phyloP scores from a whole-genome alignment of 257 asterid genomes.

The Thymus quinquecostatus region DNA sequence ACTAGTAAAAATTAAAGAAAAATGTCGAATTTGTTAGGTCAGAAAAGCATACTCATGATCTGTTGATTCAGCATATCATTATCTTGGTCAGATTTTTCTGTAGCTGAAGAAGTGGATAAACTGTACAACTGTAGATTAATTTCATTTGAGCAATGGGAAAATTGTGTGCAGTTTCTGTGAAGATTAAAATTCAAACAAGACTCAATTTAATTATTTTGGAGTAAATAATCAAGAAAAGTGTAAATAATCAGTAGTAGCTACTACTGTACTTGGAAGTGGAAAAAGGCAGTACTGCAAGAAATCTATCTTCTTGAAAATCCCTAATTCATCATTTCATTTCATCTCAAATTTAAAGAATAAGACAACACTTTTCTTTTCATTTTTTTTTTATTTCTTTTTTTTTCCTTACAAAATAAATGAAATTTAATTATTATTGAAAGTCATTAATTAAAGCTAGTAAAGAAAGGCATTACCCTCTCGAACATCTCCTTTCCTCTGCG shows the following conservation, averaged over 20 bases:
- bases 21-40: too few species aligned
- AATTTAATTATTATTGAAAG: background rate
- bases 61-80: constrained; percentile 18
- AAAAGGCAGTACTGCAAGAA: background rate
- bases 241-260: background rate
- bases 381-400: too few species aligned
- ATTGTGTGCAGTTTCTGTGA: background rate
- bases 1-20: too few species aligned
- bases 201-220: background rate
- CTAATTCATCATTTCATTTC: constrained; percentile 24
- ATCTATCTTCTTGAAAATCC: background rate
- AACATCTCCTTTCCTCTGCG: constrained; percentile 39
- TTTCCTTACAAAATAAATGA: constrained; percentile 28
- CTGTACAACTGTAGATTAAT: constrained; percentile 18
- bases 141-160: background rate
- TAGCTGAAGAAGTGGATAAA: constrained; percentile 26
- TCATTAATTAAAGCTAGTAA: background rate
- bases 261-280: background rate
- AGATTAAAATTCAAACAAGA: too few species aligned
- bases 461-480: constrained; percentile 32
- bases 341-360: constrained; percentile 21
- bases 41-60: too few species aligned
- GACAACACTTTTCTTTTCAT: constrained; percentile 15
- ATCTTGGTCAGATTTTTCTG: constrained; percentile 14
- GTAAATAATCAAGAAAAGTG: background rate